Percentiles rank a stretch among this genome's conserved stretches.
Conservation (phyloP, 129 eudicot species). For the Lactuca sativa region DNA sequence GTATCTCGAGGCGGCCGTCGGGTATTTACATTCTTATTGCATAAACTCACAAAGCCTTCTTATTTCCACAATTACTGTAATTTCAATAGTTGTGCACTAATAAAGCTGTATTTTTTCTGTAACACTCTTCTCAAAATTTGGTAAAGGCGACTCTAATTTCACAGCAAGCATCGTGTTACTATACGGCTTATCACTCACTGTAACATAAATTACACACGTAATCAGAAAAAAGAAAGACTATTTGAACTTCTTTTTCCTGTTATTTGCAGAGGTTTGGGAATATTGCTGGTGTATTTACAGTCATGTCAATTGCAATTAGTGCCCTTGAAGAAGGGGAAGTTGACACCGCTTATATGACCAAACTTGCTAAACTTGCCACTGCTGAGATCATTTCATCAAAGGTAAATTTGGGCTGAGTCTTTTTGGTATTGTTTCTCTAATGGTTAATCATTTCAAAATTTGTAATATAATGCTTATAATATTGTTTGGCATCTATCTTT, state of each 20-base stretch:
- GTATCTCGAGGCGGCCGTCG: constrained; percentile 96
- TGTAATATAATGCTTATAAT: background rate
- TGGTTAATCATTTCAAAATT: background rate
- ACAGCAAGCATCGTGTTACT: background rate
- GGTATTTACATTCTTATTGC: constrained; percentile 41
- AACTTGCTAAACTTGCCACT: constrained; percentile 81
- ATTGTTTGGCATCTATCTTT: background rate
- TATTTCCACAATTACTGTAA: constrained; percentile 7
- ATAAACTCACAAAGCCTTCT: background rate
- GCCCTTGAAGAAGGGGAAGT: constrained; percentile 63
- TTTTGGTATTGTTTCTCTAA: background rate
- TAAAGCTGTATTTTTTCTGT: background rate
- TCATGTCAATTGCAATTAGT: constrained; percentile 81
- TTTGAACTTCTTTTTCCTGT: constrained; percentile 20
- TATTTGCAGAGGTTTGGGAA: constrained; percentile 76
- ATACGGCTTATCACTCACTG: background rate
- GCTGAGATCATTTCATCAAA: constrained; percentile 86
- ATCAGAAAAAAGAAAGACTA: background rate
- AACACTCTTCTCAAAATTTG: background rate
- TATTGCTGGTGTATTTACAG: constrained; percentile 85
- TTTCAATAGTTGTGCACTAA: constrained; percentile 3
- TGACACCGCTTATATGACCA: constrained; percentile 66
- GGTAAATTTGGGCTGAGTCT: constrained; percentile 39
- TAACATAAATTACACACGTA: background rate
- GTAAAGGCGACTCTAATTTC: background rate